These are phyloP conservation scores for Sextonia rubra DNA, from an alignment of 164 flowering plant species.

Conservation along the genomic window DNA sequence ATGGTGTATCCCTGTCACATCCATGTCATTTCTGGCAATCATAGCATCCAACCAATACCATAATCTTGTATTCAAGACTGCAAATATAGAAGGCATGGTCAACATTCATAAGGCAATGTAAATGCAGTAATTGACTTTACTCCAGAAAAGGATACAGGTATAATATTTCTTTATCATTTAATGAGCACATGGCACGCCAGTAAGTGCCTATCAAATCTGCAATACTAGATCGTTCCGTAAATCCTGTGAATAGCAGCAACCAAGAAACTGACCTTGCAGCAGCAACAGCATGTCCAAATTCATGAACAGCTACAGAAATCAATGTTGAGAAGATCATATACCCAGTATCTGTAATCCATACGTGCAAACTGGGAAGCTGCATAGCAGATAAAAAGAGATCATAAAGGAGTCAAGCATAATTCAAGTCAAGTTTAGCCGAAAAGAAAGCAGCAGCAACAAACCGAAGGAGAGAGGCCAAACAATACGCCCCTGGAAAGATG, in stretches of 20 bases:
- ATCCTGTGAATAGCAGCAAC: background rate
- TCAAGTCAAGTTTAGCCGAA: background rate
- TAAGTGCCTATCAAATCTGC: no score
- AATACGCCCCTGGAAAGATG: conserved; percentile 21
- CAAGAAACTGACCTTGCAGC: conserved; percentile 64
- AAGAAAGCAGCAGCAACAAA: conserved; percentile 10
- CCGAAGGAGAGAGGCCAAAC: conserved; percentile 45
- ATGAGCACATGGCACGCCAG: no score
- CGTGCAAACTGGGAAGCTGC: conserved; percentile 39
- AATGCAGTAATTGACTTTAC: no score
- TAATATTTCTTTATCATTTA: no score
- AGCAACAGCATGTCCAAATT: conserved; percentile 83
- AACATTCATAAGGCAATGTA: no score
- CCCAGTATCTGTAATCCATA: conserved; percentile 48
- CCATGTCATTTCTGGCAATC: no score
- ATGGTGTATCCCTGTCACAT: no score
- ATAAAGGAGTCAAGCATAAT: background rate
- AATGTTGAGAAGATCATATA: conserved; percentile 52
- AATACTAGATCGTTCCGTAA: no score
- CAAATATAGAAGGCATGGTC: no score
- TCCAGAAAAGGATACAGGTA: no score
- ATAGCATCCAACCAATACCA: no score
- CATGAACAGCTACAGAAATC: conserved; percentile 63
- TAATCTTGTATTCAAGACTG: no score
- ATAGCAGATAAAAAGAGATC: conserved; percentile 1